phyloP scores from a whole-genome alignment of 1,284 basidiomycete genomes.

The Pseudozyma thailandica region DNA sequence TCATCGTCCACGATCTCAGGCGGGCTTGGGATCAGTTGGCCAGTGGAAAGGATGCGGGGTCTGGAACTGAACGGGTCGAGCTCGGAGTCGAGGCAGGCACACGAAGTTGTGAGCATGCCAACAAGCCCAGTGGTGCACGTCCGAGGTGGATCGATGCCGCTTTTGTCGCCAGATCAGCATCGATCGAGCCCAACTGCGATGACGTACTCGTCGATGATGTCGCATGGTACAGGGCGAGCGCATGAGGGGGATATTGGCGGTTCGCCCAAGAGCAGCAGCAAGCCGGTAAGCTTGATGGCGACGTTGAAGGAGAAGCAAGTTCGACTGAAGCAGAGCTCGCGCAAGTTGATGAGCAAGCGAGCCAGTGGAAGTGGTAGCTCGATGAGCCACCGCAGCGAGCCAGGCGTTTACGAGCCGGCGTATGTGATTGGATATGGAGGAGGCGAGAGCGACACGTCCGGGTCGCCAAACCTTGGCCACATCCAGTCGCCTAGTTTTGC shows the following conservation, averaged over 20 bases:
- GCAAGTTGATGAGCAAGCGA: conserved; percentile 29
- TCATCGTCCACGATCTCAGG: background rate
- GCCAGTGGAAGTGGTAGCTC: conserved; percentile 1
- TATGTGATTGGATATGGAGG: background rate
- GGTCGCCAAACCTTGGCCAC: background rate
- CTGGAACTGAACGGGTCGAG: conserved; percentile 10
- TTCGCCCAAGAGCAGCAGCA: conserved; percentile 11
- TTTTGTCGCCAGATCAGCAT: background rate
- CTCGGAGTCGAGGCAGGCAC: background rate
- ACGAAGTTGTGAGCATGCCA: conserved; percentile 10
- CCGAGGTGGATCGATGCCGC: conserved; percentile 27
- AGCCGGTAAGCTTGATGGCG: conserved; percentile 32
- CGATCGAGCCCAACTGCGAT: background rate
- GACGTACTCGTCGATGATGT: background rate
- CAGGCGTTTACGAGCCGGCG: background rate
- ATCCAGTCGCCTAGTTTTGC: too few species aligned
- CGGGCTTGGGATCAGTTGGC: conserved; percentile 19
- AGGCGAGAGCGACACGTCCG: background rate
- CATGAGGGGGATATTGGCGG: conserved; percentile 15
- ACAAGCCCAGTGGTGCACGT: conserved; percentile 17
- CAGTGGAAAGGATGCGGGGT: conserved; percentile 17
- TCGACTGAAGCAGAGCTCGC: conserved; percentile 30
- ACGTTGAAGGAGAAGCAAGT: conserved; percentile 42
- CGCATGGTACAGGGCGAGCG: background rate
- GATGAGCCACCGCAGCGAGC: background rate